These are phyloP conservation scores for Geosmithia morbida DNA, from an alignment of 2,329 filamentous ascomycete species.

Conservation along the genomic window DNA sequence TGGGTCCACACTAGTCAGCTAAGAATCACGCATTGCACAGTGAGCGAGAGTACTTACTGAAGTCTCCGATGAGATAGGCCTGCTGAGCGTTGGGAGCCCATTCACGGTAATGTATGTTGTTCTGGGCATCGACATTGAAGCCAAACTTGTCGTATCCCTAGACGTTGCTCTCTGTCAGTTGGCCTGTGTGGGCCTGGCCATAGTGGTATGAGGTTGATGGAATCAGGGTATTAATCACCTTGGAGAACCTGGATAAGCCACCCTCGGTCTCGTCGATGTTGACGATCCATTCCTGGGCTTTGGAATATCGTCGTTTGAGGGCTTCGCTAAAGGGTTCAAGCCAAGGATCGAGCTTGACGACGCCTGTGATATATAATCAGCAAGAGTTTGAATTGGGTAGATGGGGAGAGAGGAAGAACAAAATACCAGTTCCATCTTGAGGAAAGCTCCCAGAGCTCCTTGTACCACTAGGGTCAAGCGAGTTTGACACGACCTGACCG, in stretches of 20 bases:
- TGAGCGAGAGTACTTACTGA: conserved; percentile 46
- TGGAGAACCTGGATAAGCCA: conserved; percentile 82
- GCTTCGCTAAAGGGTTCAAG: conserved; percentile 71
- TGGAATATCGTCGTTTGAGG: conserved; percentile 61
- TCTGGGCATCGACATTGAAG: conserved; percentile 66
- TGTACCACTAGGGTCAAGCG: conserved; percentile 19
- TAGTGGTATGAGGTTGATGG: not conserved
- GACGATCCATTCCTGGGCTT: conserved; percentile 77
- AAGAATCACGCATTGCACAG: not conserved
- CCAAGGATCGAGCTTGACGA: conserved; percentile 78
- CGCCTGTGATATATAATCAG: conserved; percentile 40
- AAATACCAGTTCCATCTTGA: conserved; percentile 58
- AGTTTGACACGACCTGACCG: conserved; percentile 26
- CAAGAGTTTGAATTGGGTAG: not conserved
- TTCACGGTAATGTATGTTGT: conserved; percentile 83
- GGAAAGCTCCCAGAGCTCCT: conserved; percentile 34
- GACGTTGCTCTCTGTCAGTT: not conserved
- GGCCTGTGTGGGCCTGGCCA: conserved; percentile 1
- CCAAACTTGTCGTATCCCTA: conserved; percentile 81
- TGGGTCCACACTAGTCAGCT: not conserved
- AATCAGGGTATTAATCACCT: conserved; percentile 31
- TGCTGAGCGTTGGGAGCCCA: conserved; percentile 86
- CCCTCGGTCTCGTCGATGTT: conserved; percentile 73
- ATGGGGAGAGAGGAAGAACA: conserved; percentile 1
- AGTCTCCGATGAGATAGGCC: conserved; percentile 84